Conservation (phyloP, 2,329 filamentous ascomycete species). For the Fusarium sp. region DNA sequence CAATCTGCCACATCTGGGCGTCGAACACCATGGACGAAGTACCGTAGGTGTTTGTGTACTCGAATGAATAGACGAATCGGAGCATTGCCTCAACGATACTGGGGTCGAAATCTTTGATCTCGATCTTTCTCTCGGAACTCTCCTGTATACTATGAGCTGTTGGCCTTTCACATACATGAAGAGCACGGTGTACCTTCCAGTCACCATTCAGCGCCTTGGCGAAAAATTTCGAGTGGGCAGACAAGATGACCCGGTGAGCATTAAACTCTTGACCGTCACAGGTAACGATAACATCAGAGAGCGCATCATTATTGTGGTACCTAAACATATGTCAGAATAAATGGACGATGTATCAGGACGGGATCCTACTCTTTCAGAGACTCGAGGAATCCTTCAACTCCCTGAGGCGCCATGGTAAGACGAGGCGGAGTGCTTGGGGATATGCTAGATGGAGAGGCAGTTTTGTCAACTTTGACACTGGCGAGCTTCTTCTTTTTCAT, state of each 20-base stretch:
- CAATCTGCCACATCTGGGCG: background rate
- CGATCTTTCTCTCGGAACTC: background rate
- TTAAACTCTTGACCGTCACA: background rate
- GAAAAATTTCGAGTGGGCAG: background rate
- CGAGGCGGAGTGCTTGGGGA: background rate
- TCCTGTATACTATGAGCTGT: background rate
- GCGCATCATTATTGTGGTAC: background rate
- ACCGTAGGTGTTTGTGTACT: background rate
- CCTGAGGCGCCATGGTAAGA: background rate
- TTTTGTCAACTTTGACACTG: background rate
- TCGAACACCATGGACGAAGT: background rate
- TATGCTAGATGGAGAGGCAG: background rate
- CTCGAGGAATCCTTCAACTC: accelerated
- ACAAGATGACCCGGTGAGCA: constrained; percentile 1
- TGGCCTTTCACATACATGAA: no score
- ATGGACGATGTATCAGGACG: no score
- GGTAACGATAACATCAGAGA: background rate
- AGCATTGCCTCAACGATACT: background rate
- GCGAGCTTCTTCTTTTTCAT: background rate
- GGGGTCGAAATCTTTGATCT: background rate
- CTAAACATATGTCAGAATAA: no score
- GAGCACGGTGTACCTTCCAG: background rate
- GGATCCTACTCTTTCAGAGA: background rate
- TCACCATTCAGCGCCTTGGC: background rate
- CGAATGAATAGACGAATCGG: background rate